Evolutionary conservation across 78 protist genomes (phyloP).

Genomic region (Dictyostelium intermedium): DNA sequence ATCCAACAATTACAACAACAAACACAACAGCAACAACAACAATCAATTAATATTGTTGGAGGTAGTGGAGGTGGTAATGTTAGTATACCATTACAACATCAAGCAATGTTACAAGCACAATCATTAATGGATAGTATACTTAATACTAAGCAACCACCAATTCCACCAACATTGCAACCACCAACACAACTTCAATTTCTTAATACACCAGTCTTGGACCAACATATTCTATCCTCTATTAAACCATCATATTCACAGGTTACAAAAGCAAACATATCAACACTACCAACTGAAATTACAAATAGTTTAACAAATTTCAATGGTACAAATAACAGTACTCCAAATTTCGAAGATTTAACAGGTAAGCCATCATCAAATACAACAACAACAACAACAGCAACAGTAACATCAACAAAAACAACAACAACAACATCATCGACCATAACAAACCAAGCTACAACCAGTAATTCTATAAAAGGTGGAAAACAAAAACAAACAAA

Average conservation of each 20-base stretch:
- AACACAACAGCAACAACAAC: neutral
- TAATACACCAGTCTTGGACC: constrained; percentile 25
- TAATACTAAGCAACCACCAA: neutral
- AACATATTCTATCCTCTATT: neutral
- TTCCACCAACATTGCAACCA: neutral
- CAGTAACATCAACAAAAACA: neutral
- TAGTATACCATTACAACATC: constrained; percentile 6
- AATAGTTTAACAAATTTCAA: neutral
- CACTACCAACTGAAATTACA: neutral
- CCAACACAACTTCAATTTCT: neutral
- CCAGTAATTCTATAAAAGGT: neutral
- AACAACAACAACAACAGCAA: neutral
- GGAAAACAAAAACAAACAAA: constrained; percentile 12
- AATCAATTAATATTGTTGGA: neutral
- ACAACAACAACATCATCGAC: too few species aligned
- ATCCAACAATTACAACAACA: neutral
- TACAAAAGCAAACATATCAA: neutral
- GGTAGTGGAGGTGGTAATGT: neutral
- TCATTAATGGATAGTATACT: neutral
- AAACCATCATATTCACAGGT: constrained; percentile 5
- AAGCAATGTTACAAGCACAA: constrained; percentile 10
- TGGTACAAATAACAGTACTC: neutral
- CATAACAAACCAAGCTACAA: neutral
- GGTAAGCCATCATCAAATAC: neutral
- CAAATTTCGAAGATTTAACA: constrained; percentile 13